Percentiles rank a stretch among this genome's conserved stretches.
These are phyloP conservation scores for Rubia tinctorum DNA, from an alignment of 305 asterid species.

Conservation along the genomic window DNA sequence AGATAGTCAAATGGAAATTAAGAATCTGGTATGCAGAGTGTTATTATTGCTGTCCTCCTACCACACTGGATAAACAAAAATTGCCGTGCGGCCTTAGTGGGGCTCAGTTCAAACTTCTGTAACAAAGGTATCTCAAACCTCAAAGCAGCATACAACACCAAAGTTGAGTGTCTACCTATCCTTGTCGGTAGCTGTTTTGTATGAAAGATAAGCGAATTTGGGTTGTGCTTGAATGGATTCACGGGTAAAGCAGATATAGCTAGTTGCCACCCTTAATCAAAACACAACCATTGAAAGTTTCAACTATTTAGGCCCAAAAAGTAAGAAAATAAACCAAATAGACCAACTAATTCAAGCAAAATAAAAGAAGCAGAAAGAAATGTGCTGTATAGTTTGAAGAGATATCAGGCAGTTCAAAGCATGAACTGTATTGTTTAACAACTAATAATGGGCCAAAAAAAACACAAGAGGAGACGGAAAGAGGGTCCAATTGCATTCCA, in stretches of 20 bases:
- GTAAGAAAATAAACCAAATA: too few species aligned
- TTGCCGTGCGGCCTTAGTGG: background rate
- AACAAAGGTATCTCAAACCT: background rate
- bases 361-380: too few species aligned
- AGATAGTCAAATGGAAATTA: background rate
- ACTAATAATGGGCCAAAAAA: too few species aligned
- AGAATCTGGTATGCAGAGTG: background rate
- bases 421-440: too few species aligned
- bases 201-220: background rate
- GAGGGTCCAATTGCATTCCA: too few species aligned
- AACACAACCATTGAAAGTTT: too few species aligned
- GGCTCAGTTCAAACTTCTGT: background rate
- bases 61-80: background rate
- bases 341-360: too few species aligned
- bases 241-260: background rate
- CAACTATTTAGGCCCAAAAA: too few species aligned
- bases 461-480: too few species aligned
- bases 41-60: background rate
- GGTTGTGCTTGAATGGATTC: background rate
- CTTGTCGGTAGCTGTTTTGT: background rate
- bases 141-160: background rate
- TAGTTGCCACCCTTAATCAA: too few species aligned
- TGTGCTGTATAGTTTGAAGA: too few species aligned
- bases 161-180: background rate
- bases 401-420: too few species aligned